Conservation (phyloP, 768 basidiomycete genomes). For the Agrocybe chaxingu region DNA sequence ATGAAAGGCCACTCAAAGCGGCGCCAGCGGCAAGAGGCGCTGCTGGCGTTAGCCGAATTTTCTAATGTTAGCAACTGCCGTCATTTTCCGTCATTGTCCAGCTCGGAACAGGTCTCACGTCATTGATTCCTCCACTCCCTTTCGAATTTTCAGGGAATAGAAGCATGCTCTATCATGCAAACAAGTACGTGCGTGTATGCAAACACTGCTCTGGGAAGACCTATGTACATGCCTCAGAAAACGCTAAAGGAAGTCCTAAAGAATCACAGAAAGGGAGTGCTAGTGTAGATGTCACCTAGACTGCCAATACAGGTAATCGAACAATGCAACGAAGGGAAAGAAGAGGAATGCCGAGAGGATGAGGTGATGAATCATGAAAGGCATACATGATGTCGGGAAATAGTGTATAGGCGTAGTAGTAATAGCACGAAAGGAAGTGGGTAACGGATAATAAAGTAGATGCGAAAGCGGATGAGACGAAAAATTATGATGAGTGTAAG, state of each 20-base stretch:
- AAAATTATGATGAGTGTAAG: conserved; percentile 19
- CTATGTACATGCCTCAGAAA: conserved; percentile 21
- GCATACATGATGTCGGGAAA: conserved; percentile 2
- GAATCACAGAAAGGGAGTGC: conserved; percentile 16
- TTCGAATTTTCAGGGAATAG: too few relatives aligned
- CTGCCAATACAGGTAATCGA: conserved; percentile 1
- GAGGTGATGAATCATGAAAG: conserved; percentile 8
- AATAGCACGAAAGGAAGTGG: conserved; percentile 13
- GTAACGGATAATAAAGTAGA: conserved; percentile 15
- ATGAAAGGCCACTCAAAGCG: too few relatives aligned
- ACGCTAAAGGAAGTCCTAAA: conserved; percentile 18
- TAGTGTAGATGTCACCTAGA: conserved; percentile 6
- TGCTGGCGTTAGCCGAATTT: too few relatives aligned
- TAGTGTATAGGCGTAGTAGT: conserved; percentile 5
- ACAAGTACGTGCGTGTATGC: too few relatives aligned
- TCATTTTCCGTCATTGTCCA: too few relatives aligned
- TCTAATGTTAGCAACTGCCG: too few relatives aligned
- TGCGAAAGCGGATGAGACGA: conserved; percentile 17
- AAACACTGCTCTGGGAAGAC: conserved; percentile 13
- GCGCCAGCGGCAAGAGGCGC: too few relatives aligned
- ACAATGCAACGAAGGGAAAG: conserved; percentile 14
- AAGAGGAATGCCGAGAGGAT: conserved; percentile 5
- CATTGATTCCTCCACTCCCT: too few relatives aligned
- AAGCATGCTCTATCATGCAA: too few relatives aligned
- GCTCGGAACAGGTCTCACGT: too few relatives aligned